These are phyloP conservation scores for Falciphora oryzae DNA, from an alignment of 2,329 filamentous ascomycete species.

Conservation along the genomic window DNA sequence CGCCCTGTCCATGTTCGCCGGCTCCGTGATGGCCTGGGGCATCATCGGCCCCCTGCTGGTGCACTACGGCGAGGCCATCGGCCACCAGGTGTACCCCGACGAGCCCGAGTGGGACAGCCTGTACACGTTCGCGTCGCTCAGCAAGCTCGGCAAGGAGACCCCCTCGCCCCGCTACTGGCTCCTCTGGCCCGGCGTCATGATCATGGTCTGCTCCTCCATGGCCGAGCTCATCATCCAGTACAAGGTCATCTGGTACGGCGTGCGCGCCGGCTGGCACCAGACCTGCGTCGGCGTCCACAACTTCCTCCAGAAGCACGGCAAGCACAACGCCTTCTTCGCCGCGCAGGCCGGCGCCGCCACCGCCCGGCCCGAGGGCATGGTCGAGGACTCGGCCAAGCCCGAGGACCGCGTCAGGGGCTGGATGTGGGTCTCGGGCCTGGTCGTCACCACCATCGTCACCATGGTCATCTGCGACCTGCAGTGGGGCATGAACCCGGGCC, in stretches of 20 bases:
- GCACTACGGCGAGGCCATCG: constrained; percentile 43
- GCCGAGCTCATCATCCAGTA: constrained; percentile 33
- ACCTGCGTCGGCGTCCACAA: constrained; percentile 36
- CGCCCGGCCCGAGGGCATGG: constrained; percentile 19
- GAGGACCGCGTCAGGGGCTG: constrained; percentile 45
- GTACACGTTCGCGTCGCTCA: constrained; percentile 30
- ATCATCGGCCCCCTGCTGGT: constrained; percentile 53
- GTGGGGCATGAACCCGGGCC: constrained; percentile 50
- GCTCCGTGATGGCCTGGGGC: constrained; percentile 49
- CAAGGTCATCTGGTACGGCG: constrained; percentile 31
- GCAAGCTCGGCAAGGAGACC: constrained; percentile 24
- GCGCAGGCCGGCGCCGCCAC: constrained; percentile 25
- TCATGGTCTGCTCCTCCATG: constrained; percentile 35
- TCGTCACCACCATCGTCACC: constrained; percentile 42
- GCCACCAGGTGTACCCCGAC: constrained; percentile 19
- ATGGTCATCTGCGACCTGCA: constrained; percentile 46
- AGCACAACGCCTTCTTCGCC: constrained; percentile 36
- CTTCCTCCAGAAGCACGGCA: constrained; percentile 33
- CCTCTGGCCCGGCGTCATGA: constrained; percentile 36
- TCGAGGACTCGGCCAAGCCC: constrained; percentile 39
- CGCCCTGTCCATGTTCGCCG: constrained; percentile 50
- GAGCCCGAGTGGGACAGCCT: constrained; percentile 37
- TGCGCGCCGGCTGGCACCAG: constrained; percentile 43
- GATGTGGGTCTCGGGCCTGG: constrained; percentile 44
- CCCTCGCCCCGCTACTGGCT: constrained; percentile 36